Evolutionary conservation across 2,329 filamentous ascomycete genomes (phyloP).

Genomic region (Phoma sp.): DNA sequence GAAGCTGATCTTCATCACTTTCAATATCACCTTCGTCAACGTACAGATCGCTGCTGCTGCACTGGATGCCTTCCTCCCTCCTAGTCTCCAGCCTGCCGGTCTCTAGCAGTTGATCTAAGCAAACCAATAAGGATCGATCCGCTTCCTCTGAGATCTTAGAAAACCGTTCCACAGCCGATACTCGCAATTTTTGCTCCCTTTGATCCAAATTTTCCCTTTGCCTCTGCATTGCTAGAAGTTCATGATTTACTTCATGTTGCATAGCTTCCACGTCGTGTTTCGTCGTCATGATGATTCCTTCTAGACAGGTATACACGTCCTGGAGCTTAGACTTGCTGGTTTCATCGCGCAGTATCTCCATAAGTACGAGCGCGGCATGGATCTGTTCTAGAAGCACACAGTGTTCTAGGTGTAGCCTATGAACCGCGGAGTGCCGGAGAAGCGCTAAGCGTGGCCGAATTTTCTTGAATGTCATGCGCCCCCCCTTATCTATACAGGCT

Average conservation of each 20-base stretch:
- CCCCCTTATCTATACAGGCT: background rate
- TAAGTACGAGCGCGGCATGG: background rate
- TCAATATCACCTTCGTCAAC: slow-evolving; percentile 13
- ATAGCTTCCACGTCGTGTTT: background rate
- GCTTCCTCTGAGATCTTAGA: background rate
- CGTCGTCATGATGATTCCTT: background rate
- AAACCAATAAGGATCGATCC: background rate
- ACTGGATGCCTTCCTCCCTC: background rate
- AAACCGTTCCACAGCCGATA: background rate
- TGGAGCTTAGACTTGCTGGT: background rate
- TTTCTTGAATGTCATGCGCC: background rate
- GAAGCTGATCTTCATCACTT: slow-evolving; percentile 11
- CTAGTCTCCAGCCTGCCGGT: no score
- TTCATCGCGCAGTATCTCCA: background rate
- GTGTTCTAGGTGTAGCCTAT: background rate
- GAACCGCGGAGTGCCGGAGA: slow-evolving; percentile 6
- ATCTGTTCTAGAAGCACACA: background rate
- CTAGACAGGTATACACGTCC: background rate
- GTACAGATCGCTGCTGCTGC: background rate
- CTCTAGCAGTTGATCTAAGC: background rate
- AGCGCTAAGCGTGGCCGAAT: background rate
- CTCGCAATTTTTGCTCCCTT: background rate
- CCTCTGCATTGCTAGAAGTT: no score
- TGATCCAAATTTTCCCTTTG: background rate
- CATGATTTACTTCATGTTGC: no score